These are phyloP conservation scores for Brassica carinata DNA, from an alignment of 345 rosid genomes.

Conservation along the genomic window DNA sequence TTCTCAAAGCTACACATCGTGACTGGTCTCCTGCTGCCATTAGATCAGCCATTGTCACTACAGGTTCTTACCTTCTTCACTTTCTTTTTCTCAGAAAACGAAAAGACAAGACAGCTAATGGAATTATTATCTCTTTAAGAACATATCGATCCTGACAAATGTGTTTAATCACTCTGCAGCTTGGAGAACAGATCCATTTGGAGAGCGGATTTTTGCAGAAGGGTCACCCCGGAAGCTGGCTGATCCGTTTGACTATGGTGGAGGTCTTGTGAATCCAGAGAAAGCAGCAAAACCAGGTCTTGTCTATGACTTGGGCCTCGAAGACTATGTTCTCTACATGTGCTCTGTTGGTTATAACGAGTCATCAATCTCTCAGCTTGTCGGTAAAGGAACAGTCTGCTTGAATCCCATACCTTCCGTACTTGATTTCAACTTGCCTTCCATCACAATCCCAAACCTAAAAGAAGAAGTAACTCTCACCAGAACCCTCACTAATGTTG, in stretches of 20 bases:
- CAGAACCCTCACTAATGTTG: conserved; percentile 52
- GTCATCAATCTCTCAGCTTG: conserved; percentile 50
- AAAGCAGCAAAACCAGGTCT: conserved; percentile 58
- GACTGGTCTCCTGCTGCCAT: conserved; percentile 5
- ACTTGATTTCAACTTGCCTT: conserved; percentile 49
- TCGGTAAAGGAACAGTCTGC: conserved; percentile 41
- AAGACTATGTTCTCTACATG: conserved; percentile 50
- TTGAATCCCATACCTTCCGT: conserved; percentile 24
- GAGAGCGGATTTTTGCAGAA: conserved; percentile 43
- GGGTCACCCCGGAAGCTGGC: conserved; percentile 40
- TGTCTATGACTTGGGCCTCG: conserved; percentile 49
- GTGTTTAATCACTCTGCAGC: background rate
- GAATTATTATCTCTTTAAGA: background rate
- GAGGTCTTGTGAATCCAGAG: conserved; percentile 60
- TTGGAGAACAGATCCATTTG: conserved; percentile 6
- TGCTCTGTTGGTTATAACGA: conserved; percentile 50
- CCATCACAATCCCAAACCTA: conserved; percentile 40
- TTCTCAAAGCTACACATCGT: background rate
- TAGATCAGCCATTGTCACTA: conserved; percentile 7
- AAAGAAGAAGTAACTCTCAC: conserved; percentile 23
- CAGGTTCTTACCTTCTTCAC: background rate
- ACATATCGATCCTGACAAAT: background rate
- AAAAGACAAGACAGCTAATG: background rate
- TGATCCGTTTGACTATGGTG: conserved; percentile 57
- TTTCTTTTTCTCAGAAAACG: too few species aligned